Base-by-base conservation (phyloP, 1,139 yeast species). In the Yamadazyma atlantica region DNA sequence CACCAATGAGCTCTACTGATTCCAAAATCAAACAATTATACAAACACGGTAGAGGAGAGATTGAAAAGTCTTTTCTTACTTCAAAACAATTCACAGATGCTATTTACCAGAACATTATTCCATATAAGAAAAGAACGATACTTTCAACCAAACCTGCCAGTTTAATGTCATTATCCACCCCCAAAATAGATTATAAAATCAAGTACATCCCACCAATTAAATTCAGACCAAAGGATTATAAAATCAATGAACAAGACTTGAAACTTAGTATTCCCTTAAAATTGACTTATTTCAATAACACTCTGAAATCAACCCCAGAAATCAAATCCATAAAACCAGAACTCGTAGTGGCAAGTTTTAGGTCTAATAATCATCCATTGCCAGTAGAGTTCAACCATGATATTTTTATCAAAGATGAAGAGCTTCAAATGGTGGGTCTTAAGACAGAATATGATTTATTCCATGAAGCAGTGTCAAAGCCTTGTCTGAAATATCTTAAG, bases 351-450 rank as follows among this genome's bases (percentile, higher is more conserved):
- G 56, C 63, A n/a, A 66, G 75, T 1, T 52, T 68, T 7, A 50
- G 64, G 33, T 64, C 74, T 1, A 55, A 53, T 14, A 66, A 61
- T 36, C 56, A 68, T 36, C 55, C 53, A 4, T 63, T 71, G 5
- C 76, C 77, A 0, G 54, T 70, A 4, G 75, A 70, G 36, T 54
- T 71, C 41, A 64, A 62, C 38, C 71, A 67, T 39, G 74, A 67
- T 19, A 59, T 69, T 60, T 64, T 68, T 41, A 64, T 68, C 45
- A 44, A 50, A 13, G 63, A 59, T 32, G 55, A 58, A 16, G 48
- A 46, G 27, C 29, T 46, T 7, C 53, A 51, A 29, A 45, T 54
- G 23, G 55, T 60, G 6, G 60, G 56, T 9, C 29, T 43, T 10
- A 59, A 53, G 25, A 49, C 54, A 6, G 53, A 49, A 18, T 35